Evolutionary conservation across 139 green algal species (phyloP).

Genomic region (Diplosphaera chodatii): DNA sequence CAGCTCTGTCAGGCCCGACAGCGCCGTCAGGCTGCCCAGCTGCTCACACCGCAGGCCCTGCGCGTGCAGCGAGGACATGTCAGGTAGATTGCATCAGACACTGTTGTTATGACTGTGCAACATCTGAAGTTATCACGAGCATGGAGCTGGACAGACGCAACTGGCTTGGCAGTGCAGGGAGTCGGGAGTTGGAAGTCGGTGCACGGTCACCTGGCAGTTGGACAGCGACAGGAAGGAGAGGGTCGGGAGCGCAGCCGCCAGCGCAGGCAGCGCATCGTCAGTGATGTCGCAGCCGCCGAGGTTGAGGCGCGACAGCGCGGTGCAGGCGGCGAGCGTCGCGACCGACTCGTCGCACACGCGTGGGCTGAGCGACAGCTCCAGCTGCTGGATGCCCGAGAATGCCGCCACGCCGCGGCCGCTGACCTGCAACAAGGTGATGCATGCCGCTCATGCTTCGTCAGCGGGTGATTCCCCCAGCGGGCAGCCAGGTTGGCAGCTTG

Average conservation of each 20-base stretch:
- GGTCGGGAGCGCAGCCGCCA: neutral
- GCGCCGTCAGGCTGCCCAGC: neutral
- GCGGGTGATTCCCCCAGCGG: too few relatives aligned
- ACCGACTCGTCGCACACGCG: neutral
- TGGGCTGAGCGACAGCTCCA: neutral
- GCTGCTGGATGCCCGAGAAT: neutral
- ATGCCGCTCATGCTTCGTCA: too few relatives aligned
- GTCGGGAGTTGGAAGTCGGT: too few relatives aligned
- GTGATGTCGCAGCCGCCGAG: neutral
- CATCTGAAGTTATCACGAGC: too few relatives aligned
- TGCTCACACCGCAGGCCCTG: neutral
- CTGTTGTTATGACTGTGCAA: too few relatives aligned
- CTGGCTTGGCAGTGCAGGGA: too few relatives aligned
- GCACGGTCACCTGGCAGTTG: neutral
- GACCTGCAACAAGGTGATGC: too few relatives aligned
- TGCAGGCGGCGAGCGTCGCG: neutral
- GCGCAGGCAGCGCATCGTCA: neutral
- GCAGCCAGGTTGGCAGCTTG: too few relatives aligned
- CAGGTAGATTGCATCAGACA: too few relatives aligned
- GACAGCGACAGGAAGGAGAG: neutral
- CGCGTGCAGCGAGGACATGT: too few relatives aligned
- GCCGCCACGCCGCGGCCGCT: neutral
- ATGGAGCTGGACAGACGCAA: too few relatives aligned
- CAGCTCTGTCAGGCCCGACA: neutral
- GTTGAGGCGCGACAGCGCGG: neutral